Conservation (phyloP, 2,329 filamentous ascomycete genomes). For the Geosmithia morbida region DNA sequence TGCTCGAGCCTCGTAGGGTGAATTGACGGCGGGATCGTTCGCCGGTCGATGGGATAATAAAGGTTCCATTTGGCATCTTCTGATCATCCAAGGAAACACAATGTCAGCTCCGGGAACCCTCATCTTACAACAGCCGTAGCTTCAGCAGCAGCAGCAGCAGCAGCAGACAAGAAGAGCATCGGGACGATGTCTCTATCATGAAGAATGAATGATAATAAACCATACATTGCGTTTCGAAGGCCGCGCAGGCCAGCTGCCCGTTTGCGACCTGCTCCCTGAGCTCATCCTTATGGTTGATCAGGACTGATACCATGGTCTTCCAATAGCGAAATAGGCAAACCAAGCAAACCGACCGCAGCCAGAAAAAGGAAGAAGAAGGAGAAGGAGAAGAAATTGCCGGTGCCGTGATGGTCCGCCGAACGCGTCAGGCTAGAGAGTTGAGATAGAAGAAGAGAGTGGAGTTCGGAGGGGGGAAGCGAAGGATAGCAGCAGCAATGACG, state of each 20-base stretch:
- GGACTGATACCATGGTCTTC: not conserved
- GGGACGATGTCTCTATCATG: not conserved
- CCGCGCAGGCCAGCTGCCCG: slow-evolving; percentile 7
- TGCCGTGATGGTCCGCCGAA: too few species aligned
- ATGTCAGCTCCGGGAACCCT: too few species aligned
- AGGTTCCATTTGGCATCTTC: slow-evolving; percentile 73
- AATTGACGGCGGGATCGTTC: slow-evolving; percentile 71
- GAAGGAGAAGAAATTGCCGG: not conserved
- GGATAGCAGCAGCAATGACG: too few species aligned
- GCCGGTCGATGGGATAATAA: slow-evolving; percentile 75
- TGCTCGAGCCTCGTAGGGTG: slow-evolving; percentile 47
- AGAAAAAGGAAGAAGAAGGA: too few species aligned
- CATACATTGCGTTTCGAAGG: slow-evolving; percentile 31
- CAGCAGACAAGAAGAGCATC: too few species aligned
- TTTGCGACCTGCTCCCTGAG: not conserved
- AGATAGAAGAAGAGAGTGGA: too few species aligned
- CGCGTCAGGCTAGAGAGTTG: too few species aligned
- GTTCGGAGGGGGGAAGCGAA: too few species aligned
- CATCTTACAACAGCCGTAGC: too few species aligned
- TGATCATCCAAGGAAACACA: slow-evolving; percentile 11
- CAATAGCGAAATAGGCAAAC: not conserved
- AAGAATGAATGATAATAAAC: slow-evolving; percentile 2
- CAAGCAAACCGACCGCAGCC: not conserved
- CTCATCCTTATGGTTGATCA: not conserved
- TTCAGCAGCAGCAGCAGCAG: too few species aligned